Evolutionary conservation across 129 eudicot species (phyloP).

Genomic region (Escallonia herrerae): DNA sequence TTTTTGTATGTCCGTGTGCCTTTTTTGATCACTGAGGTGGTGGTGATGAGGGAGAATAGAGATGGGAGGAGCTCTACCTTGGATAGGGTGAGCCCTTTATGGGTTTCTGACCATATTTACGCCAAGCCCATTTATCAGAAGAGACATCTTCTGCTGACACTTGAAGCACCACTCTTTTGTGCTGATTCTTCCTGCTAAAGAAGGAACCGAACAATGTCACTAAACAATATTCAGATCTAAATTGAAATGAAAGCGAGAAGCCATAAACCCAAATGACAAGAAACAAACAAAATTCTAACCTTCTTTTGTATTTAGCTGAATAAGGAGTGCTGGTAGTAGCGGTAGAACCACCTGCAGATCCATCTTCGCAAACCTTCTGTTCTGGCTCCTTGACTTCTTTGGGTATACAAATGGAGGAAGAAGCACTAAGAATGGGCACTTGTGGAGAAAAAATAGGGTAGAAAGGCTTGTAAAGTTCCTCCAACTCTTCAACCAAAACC

Average conservation of each 20-base stretch:
- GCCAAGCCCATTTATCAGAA: conserved; percentile 96
- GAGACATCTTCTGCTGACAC: conserved; percentile 58
- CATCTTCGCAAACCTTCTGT: conserved; percentile 8
- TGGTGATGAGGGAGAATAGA: no score
- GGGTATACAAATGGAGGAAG: conserved; percentile 11
- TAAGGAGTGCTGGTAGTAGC: conserved; percentile 12
- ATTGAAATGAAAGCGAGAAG: not conserved
- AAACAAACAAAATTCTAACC: conserved; percentile 12
- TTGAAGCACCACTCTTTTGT: conserved; percentile 57
- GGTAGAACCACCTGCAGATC: conserved; percentile 18
- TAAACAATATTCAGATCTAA: not conserved
- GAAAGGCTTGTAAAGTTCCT: conserved; percentile 61
- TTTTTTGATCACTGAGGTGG: no score
- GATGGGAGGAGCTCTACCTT: conserved; percentile 34
- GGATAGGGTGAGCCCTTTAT: conserved; percentile 95
- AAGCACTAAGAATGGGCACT: not conserved
- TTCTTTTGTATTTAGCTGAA: conserved; percentile 57
- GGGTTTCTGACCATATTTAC: conserved; percentile 91
- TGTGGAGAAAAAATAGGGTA: conserved; percentile 22
- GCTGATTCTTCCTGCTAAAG: conserved; percentile 68
- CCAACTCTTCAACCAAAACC: conserved; percentile 25
- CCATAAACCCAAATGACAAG: not conserved
- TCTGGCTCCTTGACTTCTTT: conserved; percentile 17
- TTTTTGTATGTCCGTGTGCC: no score
- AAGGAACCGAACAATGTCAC: conserved; percentile 6